These are phyloP conservation scores for Cadophora gregata DNA, from an alignment of 2,329 filamentous ascomycete genomes.

Conservation along the genomic window DNA sequence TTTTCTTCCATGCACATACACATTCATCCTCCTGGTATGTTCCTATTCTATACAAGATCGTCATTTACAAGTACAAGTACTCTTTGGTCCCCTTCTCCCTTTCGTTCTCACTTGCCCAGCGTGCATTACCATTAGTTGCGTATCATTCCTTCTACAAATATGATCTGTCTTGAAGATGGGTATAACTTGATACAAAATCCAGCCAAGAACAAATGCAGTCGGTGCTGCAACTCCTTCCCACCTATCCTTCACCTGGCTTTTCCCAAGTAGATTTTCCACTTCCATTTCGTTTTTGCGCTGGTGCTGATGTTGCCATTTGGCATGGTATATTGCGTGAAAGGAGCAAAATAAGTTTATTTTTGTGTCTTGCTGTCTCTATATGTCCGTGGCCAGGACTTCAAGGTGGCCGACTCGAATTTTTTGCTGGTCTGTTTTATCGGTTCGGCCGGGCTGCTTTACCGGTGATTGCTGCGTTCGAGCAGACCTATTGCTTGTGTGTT, in stretches of 20 bases:
- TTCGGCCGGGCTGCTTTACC: too few relatives aligned
- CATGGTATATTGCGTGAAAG: background rate
- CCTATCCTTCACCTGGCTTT: too few relatives aligned
- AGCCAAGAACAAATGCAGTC: background rate
- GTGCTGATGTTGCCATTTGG: background rate
- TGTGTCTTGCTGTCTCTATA: background rate
- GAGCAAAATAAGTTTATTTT: background rate
- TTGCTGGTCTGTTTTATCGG: too few relatives aligned
- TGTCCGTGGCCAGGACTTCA: background rate
- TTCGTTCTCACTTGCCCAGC: background rate
- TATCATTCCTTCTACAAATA: background rate
- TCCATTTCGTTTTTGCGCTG: background rate
- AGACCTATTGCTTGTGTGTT: background rate
- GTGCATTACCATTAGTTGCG: background rate
- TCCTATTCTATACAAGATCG: background rate
- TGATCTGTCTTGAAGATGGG: background rate
- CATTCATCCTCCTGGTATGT: background rate
- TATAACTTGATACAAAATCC: background rate
- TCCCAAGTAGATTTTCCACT: too few relatives aligned
- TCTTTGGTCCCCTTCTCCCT: background rate
- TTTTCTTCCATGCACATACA: background rate
- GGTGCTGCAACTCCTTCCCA: background rate
- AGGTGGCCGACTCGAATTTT: too few relatives aligned
- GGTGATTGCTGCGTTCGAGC: too few relatives aligned
- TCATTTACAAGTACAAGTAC: background rate